Conservation (phyloP, 768 basidiomycete species). For the Lentinula detonsa region DNA sequence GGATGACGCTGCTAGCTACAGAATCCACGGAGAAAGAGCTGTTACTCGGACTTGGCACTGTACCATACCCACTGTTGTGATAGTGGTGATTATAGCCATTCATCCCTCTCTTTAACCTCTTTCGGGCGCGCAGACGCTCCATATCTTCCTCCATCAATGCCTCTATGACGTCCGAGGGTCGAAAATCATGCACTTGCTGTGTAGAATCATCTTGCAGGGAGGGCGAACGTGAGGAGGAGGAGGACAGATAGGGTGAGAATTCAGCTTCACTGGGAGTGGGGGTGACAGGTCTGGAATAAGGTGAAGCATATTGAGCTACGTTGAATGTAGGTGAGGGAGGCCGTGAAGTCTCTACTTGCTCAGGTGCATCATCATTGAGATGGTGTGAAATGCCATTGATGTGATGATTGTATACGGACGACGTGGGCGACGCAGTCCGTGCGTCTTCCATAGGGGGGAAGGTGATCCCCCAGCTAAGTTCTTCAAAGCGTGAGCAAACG, state of each 20-base stretch:
- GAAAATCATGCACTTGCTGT: constrained; percentile 44
- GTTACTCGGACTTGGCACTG: constrained; percentile 61
- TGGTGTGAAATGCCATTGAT: constrained; percentile 11
- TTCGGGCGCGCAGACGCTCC: constrained; percentile 76
- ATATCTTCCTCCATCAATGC: constrained; percentile 92
- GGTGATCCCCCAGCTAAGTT: constrained; percentile 61
- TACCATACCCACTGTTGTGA: constrained; percentile 26
- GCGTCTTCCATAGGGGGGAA: constrained; percentile 63
- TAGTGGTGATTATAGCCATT: constrained; percentile 18
- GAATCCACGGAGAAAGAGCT: constrained; percentile 79
- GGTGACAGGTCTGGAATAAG: constrained; percentile 56
- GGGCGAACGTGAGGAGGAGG: constrained; percentile 13
- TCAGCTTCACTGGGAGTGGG: constrained; percentile 20
- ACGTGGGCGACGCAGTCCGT: constrained; percentile 24
- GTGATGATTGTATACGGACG: neutral
- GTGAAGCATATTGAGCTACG: constrained; percentile 69
- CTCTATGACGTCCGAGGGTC: constrained; percentile 78
- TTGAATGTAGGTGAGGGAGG: constrained; percentile 79
- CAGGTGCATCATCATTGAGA: constrained; percentile 17
- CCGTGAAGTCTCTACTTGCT: constrained; percentile 42
- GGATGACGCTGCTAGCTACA: constrained; percentile 52
- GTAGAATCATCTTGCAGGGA: constrained; percentile 19
- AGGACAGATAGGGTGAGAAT: constrained; percentile 7
- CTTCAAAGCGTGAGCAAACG: constrained; percentile 73
- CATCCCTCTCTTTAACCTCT: constrained; percentile 36